Base-by-base conservation (phyloP, 116 monocot genomes). In the Phalaenopsis hybrid region DNA sequence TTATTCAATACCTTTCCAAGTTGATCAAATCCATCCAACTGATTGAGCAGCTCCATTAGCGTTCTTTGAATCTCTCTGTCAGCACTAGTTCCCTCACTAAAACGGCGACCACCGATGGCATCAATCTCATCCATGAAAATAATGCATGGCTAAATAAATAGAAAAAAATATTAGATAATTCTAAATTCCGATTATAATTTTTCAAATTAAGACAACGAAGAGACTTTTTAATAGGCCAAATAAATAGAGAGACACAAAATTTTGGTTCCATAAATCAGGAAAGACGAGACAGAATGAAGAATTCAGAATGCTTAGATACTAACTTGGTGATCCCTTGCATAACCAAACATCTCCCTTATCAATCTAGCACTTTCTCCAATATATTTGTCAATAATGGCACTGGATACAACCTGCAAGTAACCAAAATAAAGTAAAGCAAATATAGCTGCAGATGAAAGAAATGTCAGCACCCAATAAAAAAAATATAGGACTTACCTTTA, bases 101-200 rank as follows among this genome's bases (percentile, higher is more conserved):
- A 96, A 63, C 96, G 91, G 20, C 96, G 94, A 5, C 96, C 96
- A 79, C 96, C 96, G 68, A 96, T 96, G 59, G 96, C 96, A 92
- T 96, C 96, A 65, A 96, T 96, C 81, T 96, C 96, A 86, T 96
- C 96, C 96, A 96, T 96, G 81, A 96, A 96, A 74, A 96, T 94
- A 77, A 96, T 96, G 88, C 96, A 96, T 72, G 96, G 96, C 96
- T 96, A 31, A 6, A 86, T 48, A 80, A 55, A 57, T 51, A 44
- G n/a, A 50, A n/a, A 48, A 18, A 25, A 58, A 75, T n/a, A n/a
- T 80, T 61, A 75, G 37, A 75, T 15, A 58, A 4, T 37, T 45
- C 79, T 11, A 18, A 6, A 21, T 46, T 41, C 41, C 7, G 11
- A 31, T 67, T 41, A 73, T 41, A 5, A 73, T 41, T 17, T 41